Percentiles rank a stretch among this genome's conserved stretches.
Evolutionary conservation across 2,329 filamentous ascomycete species (phyloP).

Genomic region (Hypoxylon sp.): DNA sequence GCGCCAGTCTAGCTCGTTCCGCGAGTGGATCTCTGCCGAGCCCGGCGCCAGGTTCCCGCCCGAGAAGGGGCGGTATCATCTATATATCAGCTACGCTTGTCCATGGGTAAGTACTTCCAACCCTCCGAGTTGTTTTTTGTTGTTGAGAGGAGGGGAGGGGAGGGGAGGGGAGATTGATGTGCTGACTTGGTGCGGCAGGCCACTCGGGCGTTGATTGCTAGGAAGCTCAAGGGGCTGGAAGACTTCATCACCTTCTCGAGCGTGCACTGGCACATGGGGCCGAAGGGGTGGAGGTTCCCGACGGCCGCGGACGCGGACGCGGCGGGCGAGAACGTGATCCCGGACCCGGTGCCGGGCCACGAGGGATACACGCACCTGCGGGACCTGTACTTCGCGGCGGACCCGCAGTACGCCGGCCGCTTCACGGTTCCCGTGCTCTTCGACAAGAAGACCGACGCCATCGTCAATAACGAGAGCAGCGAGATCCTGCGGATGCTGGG

Average conservation of each 20-base stretch:
- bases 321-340: slow-evolving; percentile 71
- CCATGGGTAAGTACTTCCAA: slow-evolving; percentile 76
- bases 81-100: slow-evolving; percentile 94
- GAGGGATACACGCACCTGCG: slow-evolving; percentile 76
- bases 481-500: slow-evolving; percentile 95
- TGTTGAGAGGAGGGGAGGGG: too few relatives aligned
- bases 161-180: too few relatives aligned
- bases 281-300: slow-evolving; percentile 84
- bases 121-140: too few relatives aligned
- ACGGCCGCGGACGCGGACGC: slow-evolving; percentile 68
- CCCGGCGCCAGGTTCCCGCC: slow-evolving; percentile 80
- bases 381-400: slow-evolving; percentile 81
- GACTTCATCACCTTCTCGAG: slow-evolving; percentile 81
- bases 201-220: slow-evolving; percentile 85
- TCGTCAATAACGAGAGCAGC: slow-evolving; percentile 91
- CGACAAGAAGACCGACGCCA: slow-evolving; percentile 78
- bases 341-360: slow-evolving; percentile 76
- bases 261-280: slow-evolving; percentile 91
- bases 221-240: slow-evolving; percentile 91
- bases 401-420: slow-evolving; percentile 78
- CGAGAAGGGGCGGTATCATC: slow-evolving; percentile 91
- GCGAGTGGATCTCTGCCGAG: slow-evolving; percentile 80
- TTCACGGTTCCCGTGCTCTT: slow-evolving; percentile 91
- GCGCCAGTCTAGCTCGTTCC: slow-evolving; percentile 84
- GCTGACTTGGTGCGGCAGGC: too few relatives aligned